A percentile compares a stretch with the other conserved stretches of the same genome.
These are phyloP conservation scores for Lepiota venenata DNA, from an alignment of 768 basidiomycete species.

Conservation along the genomic window DNA sequence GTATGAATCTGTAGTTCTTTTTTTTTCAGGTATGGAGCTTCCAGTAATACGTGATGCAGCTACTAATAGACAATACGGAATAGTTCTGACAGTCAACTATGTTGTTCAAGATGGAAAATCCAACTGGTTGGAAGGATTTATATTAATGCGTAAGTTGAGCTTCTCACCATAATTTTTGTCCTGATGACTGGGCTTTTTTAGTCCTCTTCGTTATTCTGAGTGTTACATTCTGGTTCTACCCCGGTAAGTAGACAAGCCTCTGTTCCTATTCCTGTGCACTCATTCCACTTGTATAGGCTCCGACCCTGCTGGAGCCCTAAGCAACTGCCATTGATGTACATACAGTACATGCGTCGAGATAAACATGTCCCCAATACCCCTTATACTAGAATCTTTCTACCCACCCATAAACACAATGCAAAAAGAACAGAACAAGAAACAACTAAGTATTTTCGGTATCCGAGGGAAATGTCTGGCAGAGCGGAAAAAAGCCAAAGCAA, in stretches of 20 bases:
- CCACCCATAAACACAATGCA: no score
- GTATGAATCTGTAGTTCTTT: conserved; percentile 71
- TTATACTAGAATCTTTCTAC: no score
- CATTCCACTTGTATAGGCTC: conserved; percentile 18
- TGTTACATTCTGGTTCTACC: conserved; percentile 65
- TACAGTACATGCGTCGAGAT: no score
- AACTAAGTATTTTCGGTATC: no score
- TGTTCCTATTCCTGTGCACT: background rate
- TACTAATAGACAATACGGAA: background rate
- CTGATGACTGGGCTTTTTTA: conserved; percentile 18
- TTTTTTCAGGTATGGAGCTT: conserved; percentile 35
- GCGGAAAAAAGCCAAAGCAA: no score
- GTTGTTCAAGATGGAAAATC: conserved; percentile 79
- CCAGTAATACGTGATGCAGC: background rate
- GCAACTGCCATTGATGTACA: no score
- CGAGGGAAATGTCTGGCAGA: no score
- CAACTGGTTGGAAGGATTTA: conserved; percentile 79
- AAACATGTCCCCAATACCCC: no score
- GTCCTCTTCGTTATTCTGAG: conserved; percentile 71
- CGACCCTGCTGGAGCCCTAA: conserved; percentile 28
- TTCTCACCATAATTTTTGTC: background rate
- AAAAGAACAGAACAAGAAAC: no score
- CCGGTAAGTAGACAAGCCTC: conserved; percentile 26
- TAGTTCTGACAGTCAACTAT: conserved; percentile 82
- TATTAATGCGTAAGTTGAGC: conserved; percentile 34